phyloP scores from a whole-genome alignment of 495 filamentous ascomycete species.

The Penicillium pancosmium region DNA sequence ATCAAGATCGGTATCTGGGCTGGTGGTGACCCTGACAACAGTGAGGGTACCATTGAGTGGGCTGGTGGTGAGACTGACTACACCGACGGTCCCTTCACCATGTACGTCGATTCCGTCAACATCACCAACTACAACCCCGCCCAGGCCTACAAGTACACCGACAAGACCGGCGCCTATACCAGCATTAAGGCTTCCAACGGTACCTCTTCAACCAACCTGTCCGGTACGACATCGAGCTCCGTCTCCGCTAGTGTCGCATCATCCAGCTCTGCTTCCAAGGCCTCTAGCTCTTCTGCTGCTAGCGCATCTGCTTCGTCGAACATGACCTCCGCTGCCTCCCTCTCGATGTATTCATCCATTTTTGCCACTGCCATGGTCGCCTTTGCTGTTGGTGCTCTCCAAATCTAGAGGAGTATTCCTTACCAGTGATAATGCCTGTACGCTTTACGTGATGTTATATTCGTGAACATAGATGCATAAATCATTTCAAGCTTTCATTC shows the following conservation, averaged over 20 bases:
- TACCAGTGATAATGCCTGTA: neutral
- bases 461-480: neutral
- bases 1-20: slow-evolving; percentile 87
- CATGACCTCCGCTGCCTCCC: slow-evolving; percentile 13
- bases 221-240: neutral
- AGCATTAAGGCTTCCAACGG: slow-evolving; percentile 62
- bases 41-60: slow-evolving; percentile 67
- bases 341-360: slow-evolving; percentile 9
- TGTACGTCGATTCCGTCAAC: slow-evolving; percentile 69
- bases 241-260: slow-evolving; percentile 5
- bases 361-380: slow-evolving; percentile 21
- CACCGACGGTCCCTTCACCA: slow-evolving; percentile 70
- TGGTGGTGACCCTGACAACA: slow-evolving; percentile 75
- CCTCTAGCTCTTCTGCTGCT: slow-evolving; percentile 19
- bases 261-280: slow-evolving; percentile 14
- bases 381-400: slow-evolving; percentile 28
- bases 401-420: slow-evolving; percentile 17
- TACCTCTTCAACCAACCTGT: slow-evolving; percentile 12
- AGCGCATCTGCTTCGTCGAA: slow-evolving; percentile 13
- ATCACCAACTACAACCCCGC: slow-evolving; percentile 35
- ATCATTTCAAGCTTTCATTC: neutral
- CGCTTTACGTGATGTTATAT: neutral
- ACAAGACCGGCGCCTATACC: slow-evolving; percentile 66
- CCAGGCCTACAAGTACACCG: slow-evolving; percentile 69
- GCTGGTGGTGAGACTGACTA: slow-evolving; percentile 80